Evolutionary conservation across 805 yeast species (phyloP), one percentile per base, ranked within the genome.

Genomic region (Candida boidinii): DNA sequence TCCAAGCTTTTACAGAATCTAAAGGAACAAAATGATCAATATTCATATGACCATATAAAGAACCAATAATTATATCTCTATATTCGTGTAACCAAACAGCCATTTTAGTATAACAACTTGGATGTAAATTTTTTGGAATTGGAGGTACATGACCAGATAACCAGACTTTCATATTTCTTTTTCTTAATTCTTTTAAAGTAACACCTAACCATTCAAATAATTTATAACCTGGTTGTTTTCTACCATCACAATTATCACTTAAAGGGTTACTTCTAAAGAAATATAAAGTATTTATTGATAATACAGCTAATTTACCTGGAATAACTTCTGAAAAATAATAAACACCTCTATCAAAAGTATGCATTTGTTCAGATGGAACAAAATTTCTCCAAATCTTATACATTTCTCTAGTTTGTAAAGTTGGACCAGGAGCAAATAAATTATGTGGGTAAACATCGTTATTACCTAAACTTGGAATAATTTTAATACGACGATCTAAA

Each of bases 381-480:
- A 76, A 81, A 38, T 66, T 59, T 30, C 73, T 61, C 94, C 95
- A 85, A 31, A 84, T 76, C 39, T 68, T 69, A 57, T 64, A 79
- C 54, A 83, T 56, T 53, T 82, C 88, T 48, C 92, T 62, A 0
- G 94, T 85, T 53, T 84, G 94, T 39, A 81, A 57, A n/a, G 94
- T 82, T 12, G 95, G 95, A 0, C 95, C 95, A 1, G 86, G 74
- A 1, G 90, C 73, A 54, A 83, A 81, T 51, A 85, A 60, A 49
- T 85, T 85, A 58, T 85, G 95, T 1, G 95, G 95, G 52, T 75
- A 85, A 3, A 85, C 94, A 52, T 86, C 95, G 49, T 85, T 85
- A 51, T 85, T 85, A 2, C 95, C 95, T 26, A 85, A 53, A 34
- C 81, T 68, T 23, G 95, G 94, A 20, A 85, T 60, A 10, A 82